Base-by-base conservation (phyloP, 1,284 basidiomycete species). In the Boletellus deceptivus region DNA sequence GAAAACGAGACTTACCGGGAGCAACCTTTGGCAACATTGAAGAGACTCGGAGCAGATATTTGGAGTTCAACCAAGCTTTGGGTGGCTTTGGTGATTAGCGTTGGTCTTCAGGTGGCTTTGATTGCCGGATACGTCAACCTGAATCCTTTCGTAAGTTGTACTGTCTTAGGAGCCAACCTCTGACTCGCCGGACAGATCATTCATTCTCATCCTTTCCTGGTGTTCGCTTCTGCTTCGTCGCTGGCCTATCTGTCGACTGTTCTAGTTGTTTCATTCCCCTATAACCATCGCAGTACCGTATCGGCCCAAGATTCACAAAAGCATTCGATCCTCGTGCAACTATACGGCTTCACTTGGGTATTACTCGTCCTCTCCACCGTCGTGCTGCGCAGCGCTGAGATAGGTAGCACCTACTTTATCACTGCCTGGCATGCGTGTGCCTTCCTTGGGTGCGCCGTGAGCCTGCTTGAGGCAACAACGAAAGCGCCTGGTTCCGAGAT, bases 71-170 rank as follows among this genome's bases (percentile, higher is more conserved):
- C 69, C 18, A 80, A 81, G 49, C 84, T 88, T 59, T 86, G 83
- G 80, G 58, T 82, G 3, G 75, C 81, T 1, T 57, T 86, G 25
- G 47, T 74, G 3, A 53, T 83, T 17, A 70, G 74, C 3, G 57
- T 75, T 6, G 74, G 68, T 7, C 59, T 76, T 4, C 79, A 86
- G 53, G 70, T 69, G 3, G 71, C 72, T 1, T 67, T 88, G 9
- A 70, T 80, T 1, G 62, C 72, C 38, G 73, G 73, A 6, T 83
- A 78, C 59, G 56, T 79, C 18, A 67, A 73, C 13, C 33, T 84
- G 20, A 89, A 88, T 63, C 80, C 84, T 39, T 83, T 81, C 55
- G 87, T 89, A 61, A 55, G 86, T 70, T 48, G 6, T 8, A 3
- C 13, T 17, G 25, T 7, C 31, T 43, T 24, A 40, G 6, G 47